These are phyloP conservation scores for Backusella mclennaniae DNA, from an alignment of 192 early-diverging fungal genomes.

Conservation along the genomic window DNA sequence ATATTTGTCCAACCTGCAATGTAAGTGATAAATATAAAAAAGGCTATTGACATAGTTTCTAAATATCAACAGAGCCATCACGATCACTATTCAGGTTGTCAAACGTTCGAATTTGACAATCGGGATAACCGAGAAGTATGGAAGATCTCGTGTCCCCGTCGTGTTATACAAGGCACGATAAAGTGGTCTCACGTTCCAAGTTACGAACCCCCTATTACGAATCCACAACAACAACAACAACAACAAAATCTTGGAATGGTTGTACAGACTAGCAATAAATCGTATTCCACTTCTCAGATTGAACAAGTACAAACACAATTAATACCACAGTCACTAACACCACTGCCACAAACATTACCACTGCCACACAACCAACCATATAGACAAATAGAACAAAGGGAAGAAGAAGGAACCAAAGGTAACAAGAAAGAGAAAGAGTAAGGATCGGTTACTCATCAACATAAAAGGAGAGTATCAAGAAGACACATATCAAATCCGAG, in stretches of 20 bases:
- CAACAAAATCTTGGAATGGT: neutral
- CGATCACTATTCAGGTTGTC: neutral
- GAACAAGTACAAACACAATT: neutral
- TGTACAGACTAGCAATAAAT: neutral
- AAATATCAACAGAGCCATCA: neutral
- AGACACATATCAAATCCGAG: neutral
- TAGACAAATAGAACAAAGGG: neutral
- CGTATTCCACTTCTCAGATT: neutral
- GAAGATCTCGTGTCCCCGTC: neutral
- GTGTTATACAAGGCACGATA: neutral
- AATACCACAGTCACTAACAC: neutral
- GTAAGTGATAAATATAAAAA: neutral
- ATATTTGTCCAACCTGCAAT: neutral
- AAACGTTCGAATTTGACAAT: conserved; percentile 4
- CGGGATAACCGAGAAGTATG: neutral
- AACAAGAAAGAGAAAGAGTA: neutral
- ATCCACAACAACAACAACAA: neutral
- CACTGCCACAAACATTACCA: neutral
- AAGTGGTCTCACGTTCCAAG: neutral
- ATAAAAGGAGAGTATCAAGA: neutral
- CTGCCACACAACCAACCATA: neutral
- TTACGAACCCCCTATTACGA: neutral
- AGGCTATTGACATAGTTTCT: neutral
- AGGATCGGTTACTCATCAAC: no score
- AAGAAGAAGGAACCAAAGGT: neutral